Evolutionary conservation across 345 rosid species (phyloP).

Genomic region (Atalantia buxifolia): DNA sequence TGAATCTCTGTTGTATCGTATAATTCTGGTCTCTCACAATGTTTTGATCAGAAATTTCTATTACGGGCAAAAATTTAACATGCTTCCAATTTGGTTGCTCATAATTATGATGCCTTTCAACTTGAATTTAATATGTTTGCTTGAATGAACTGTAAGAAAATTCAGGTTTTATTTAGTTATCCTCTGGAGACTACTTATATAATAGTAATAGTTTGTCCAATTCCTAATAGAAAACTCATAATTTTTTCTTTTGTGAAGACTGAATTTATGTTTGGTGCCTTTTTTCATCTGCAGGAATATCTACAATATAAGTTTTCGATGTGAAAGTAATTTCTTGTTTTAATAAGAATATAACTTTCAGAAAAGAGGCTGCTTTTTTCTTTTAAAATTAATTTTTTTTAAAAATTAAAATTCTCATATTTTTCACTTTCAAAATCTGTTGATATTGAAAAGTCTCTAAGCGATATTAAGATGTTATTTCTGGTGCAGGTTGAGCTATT

Average conservation of each 20-base stretch:
- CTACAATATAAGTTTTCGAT: neutral
- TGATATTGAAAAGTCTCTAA: neutral
- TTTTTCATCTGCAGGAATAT: neutral
- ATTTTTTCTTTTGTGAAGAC: neutral
- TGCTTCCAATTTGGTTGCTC: neutral
- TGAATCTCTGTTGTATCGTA: neutral
- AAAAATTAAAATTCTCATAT: neutral
- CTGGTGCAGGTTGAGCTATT: conserved; percentile 41
- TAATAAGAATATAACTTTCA: neutral
- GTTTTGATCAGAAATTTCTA: neutral
- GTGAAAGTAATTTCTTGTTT: neutral
- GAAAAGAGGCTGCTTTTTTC: neutral
- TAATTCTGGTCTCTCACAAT: neutral
- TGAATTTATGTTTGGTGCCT: neutral
- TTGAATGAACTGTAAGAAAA: neutral
- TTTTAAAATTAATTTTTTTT: too few relatives aligned
- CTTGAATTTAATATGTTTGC: neutral
- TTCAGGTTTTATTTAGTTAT: neutral
- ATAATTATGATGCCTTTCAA: neutral
- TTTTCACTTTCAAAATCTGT: neutral
- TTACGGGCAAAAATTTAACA: neutral
- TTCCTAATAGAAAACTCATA: neutral
- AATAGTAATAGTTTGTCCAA: neutral
- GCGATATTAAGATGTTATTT: neutral
- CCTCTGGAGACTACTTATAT: neutral